These are phyloP conservation scores for Phytophthora fragariae DNA, from an alignment of 352 stramenopile genomes.

Conservation along the genomic window DNA sequence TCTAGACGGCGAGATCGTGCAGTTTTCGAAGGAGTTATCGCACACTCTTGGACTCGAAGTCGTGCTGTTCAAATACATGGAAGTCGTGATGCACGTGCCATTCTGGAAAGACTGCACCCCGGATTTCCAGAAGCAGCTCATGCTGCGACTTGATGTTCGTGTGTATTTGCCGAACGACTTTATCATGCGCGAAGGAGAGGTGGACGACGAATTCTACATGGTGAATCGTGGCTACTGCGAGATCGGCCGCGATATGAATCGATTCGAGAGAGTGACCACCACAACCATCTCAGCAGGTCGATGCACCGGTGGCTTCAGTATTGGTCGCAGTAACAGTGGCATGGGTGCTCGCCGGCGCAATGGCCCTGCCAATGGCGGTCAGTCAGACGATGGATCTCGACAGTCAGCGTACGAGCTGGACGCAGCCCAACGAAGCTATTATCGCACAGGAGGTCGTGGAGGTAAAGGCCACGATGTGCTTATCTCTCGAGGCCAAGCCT, in stretches of 20 bases:
- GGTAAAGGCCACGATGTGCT: conserved; percentile 19
- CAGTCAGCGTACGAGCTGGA: conserved; percentile 36
- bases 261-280: conserved; percentile 41
- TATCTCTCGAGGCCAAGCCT: conserved; percentile 42
- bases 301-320: conserved; percentile 9
- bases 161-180: conserved; percentile 83
- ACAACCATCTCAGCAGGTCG: conserved; percentile 11
- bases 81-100: conserved; percentile 65
- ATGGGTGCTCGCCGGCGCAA: conserved; percentile 14
- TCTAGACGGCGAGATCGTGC: conserved; percentile 59
- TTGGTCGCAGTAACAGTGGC: conserved; percentile 14
- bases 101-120: conserved; percentile 61
- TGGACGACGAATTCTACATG: conserved; percentile 75
- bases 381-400: conserved; percentile 16
- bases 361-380: neutral
- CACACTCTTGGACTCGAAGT: conserved; percentile 69
- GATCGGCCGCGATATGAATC: conserved; percentile 32
- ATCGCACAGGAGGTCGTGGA: conserved; percentile 13
- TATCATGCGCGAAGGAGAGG: conserved; percentile 66
- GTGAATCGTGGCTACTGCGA: conserved; percentile 71
- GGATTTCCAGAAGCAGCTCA: conserved; percentile 76
- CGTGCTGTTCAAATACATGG: conserved; percentile 68
- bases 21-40: conserved; percentile 58
- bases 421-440: conserved; percentile 28
- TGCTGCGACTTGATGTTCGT: conserved; percentile 59